These are phyloP conservation scores for Glonium stellatum DNA, from an alignment of 495 filamentous ascomycete species.

Conservation along the genomic window DNA sequence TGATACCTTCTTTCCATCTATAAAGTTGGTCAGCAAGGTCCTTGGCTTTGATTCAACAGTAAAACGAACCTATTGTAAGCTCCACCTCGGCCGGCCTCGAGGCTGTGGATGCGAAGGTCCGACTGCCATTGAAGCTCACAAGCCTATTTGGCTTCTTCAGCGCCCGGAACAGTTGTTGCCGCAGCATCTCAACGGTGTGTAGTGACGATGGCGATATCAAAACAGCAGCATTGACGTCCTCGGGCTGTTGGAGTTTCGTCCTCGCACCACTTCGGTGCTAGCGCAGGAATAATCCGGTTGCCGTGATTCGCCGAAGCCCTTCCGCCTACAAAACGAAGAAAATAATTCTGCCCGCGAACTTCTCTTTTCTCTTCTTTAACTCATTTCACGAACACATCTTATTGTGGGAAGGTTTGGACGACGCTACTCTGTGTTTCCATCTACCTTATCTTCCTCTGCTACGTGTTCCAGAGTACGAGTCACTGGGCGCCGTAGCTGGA, in stretches of 20 bases:
- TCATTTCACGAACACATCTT: conserved; percentile 63
- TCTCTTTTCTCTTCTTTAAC: conserved; percentile 39
- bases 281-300: conserved; percentile 16
- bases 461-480: conserved; percentile 53
- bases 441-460: conserved; percentile 55
- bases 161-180: conserved; percentile 79
- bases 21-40: conserved; percentile 32
- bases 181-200: conserved; percentile 66
- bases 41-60: conserved; percentile 14
- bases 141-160: conserved; percentile 69
- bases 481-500: conserved; percentile 59
- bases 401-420: conserved; percentile 72
- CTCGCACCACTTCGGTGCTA: conserved; percentile 6
- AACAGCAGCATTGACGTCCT: conserved; percentile 19
- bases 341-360: conserved; percentile 15
- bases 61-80: conserved; percentile 76
- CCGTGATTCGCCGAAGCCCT: conserved; percentile 28
- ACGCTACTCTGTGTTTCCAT: conserved; percentile 18
- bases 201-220: conserved; percentile 28
- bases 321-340: conserved; percentile 7
- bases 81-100: conserved; percentile 79
- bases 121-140: conserved; percentile 52
- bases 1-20: conserved; percentile 91
- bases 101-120: conserved; percentile 68
- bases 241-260: conserved; percentile 30